Base-by-base conservation (phyloP, 768 basidiomycete species). In the Ephemerocybe angulata region DNA sequence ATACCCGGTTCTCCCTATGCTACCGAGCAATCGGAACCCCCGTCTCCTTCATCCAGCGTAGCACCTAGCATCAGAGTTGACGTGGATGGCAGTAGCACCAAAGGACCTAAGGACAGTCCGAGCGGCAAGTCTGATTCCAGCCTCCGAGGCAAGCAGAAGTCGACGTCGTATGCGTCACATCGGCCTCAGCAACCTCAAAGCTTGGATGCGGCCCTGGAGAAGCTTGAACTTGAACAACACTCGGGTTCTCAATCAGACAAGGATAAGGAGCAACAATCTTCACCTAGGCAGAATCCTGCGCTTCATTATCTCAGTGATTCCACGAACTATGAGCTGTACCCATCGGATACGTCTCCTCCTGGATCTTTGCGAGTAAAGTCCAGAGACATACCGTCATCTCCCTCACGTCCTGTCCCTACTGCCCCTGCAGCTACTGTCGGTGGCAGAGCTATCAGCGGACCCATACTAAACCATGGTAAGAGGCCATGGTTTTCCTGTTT, bases 401-500 rank as follows among this genome's bases (percentile, higher is more conserved):
- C 81, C 21, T 69, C 74, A 25, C 72, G 78, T 52, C 75, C 75
- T 25, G 63, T 76, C 29, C 75, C 79, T 44, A 63, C 74, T 11
- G 61, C 70, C 22, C 74, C 75, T 2, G 69, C 66, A 8, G 76
- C 78, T 3, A 78, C 73, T 12, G 70, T 84, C 46, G 78, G 77
- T 42, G 86, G 85, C 28, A 89, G 82, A 66, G 75, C 74, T 41
- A 91, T 91, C 50, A 83, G 89, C 60, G 73, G 62, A 17, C 89
- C 89, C 6, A 81, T 89, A 21, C 74, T 83, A 21, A 87, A 93
- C 64, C 79, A 82, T 65, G 83, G 90, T 88, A 57, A 55, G 79
- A 67, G 12, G 21, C 4, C 11, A n/a, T 51, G 48, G 56, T 35
- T 50, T 29, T 44, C 31, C 33, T 35, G 33, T 17, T 35, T 8